Evolutionary conservation across 352 stramenopile species (phyloP), one percentile per base, ranked within the genome.

Genomic region (Globisporangium cystogenes): DNA sequence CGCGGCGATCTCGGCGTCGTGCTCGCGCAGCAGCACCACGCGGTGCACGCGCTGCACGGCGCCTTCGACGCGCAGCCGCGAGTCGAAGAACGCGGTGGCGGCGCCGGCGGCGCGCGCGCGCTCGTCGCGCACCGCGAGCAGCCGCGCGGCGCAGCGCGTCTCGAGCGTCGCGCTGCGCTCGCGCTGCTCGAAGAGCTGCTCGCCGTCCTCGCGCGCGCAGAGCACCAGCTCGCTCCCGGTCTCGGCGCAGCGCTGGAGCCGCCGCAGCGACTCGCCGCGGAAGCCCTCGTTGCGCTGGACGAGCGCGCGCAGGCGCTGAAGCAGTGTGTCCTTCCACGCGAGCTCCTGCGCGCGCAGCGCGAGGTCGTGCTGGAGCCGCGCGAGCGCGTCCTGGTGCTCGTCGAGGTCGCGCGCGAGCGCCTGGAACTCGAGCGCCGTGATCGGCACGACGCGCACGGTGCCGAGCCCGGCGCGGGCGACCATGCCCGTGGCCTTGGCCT

Each of bases 211-310:
- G 0, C 79, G 70, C 7, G 79, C 44, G 20, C 64, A 72, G 33
- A 90, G 55, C 31, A 87, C 62, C 35, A 76, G 60, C 31, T 88
- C 79, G 41, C 86, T 86, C 10, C 79, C 76, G 16, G 66, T 57
- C 8, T 86, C 74, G 8, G 48, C 51, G 21, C 72, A 76, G 1
- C 48, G 8, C 3, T 27, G 16, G 0, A 90, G 62, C 46, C 76
- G 86, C 6, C 5, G 18, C 0, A 84, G 47, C 44, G 75, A 59
- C 48, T 87, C 76, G 1, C 49, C 36, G 1, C 72, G 68, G 52
- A 90, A 87, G 1, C 60, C 67, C 54, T 84, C 76, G 35, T 90
- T 90, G 16, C 79, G 72, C 59, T 90, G 82, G 57, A 87, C 81
- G 7, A 86, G 53, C 18, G 86, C 69, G 35, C 74, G 84, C 20